Conservation (phyloP, 371 early-diverging fungal species). For the Dinochytrium kinnereticum region DNA sequence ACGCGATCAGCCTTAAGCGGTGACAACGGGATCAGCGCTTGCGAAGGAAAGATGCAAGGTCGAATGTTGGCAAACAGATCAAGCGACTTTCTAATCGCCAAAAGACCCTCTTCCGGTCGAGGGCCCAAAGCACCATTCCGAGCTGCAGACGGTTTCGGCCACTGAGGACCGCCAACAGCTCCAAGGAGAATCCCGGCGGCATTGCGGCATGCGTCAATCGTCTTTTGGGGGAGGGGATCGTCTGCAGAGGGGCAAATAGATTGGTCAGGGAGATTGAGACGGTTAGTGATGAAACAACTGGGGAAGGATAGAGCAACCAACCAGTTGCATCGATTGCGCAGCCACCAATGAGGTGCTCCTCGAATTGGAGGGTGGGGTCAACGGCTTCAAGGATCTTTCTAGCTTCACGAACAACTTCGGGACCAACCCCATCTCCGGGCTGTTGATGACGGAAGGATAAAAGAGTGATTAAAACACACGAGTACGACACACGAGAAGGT, state of each 20-base stretch:
- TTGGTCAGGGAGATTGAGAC: neutral
- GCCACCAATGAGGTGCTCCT: constrained; percentile 86
- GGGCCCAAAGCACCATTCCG: constrained; percentile 64
- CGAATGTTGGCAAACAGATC: constrained; percentile 94
- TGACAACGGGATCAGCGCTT: constrained; percentile 77
- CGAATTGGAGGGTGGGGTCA: constrained; percentile 70
- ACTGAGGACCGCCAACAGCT: constrained; percentile 96
- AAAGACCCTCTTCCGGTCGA: constrained; percentile 93
- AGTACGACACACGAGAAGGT: neutral
- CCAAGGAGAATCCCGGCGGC: constrained; percentile 93
- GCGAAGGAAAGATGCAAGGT: constrained; percentile 90
- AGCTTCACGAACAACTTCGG: constrained; percentile 91
- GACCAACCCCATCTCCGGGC: constrained; percentile 96
- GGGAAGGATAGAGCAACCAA: constrained; percentile 41
- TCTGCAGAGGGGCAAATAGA: constrained; percentile 54
- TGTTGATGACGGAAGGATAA: neutral
- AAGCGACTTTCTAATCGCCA: constrained; percentile 87
- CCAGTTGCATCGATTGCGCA: constrained; percentile 91
- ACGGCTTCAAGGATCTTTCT: constrained; percentile 84
- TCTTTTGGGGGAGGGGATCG: constrained; percentile 78
- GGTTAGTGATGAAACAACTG: neutral
- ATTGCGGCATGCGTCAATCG: constrained; percentile 75
- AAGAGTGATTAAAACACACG: neutral
- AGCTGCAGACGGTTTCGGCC: constrained; percentile 68
- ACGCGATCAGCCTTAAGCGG: constrained; percentile 92